phyloP scores from a whole-genome alignment of 2,329 filamentous ascomycete genomes.

The Colletotrichum shisoi region DNA sequence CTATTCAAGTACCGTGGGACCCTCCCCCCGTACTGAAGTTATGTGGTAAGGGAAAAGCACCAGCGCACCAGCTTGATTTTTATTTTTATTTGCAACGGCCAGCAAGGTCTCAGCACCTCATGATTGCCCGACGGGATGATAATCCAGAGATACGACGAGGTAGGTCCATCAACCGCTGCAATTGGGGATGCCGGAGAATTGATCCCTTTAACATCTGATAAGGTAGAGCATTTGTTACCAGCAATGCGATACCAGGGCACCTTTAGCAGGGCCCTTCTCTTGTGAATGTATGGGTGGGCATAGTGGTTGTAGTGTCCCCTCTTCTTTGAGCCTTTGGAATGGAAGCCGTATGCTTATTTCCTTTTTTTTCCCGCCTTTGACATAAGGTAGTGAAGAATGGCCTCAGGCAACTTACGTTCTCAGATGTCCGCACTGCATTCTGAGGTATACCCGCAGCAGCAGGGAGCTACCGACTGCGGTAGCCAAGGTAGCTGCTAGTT shows the following conservation, averaged over 20 bases:
- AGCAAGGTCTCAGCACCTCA: background rate
- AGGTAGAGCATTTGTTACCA: background rate
- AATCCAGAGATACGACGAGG: background rate
- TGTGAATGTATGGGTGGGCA: background rate
- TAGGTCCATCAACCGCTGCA: background rate
- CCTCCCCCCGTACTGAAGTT: too few relatives aligned
- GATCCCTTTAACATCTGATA: background rate
- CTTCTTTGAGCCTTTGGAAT: background rate
- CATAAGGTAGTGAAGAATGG: background rate
- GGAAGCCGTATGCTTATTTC: background rate
- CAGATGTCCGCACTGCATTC: conserved; percentile 37
- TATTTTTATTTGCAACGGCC: background rate
- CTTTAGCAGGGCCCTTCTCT: background rate
- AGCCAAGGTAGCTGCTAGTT: conserved; percentile 9
- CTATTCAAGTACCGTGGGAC: too few relatives aligned
- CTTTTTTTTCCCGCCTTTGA: background rate
- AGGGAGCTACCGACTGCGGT: conserved; percentile 9
- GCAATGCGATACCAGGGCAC: background rate
- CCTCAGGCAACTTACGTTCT: conserved; percentile 38
- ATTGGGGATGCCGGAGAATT: background rate
- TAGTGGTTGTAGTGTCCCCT: background rate
- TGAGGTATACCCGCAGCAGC: conserved; percentile 33
- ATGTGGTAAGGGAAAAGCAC: too few relatives aligned
- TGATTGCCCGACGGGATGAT: background rate
- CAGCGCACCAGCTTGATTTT: background rate